Conservation (phyloP, 2,329 filamentous ascomycete species). For the Rosellinia necatrix region DNA sequence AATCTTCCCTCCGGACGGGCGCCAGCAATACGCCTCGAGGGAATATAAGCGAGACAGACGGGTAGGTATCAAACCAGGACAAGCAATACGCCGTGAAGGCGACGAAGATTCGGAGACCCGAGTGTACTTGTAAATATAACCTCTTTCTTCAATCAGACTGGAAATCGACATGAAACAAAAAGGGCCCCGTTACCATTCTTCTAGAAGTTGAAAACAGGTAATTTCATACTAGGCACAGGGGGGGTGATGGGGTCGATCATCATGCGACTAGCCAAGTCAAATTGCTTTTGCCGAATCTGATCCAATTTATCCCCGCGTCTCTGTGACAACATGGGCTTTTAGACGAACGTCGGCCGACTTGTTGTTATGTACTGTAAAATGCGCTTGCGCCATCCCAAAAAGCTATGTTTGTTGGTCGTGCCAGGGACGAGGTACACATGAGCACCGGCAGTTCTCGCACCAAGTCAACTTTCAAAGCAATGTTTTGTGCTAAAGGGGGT, state of each 20-base stretch:
- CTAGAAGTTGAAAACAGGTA: not conserved
- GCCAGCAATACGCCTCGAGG: too few species aligned
- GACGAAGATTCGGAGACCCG: too few species aligned
- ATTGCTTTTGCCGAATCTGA: conserved; percentile 21
- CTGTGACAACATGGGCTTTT: conserved; percentile 15
- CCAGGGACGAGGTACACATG: not conserved
- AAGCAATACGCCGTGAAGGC: too few species aligned
- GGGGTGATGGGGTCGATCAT: conserved; percentile 21
- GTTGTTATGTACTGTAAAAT: not conserved
- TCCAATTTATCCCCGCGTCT: conserved; percentile 20
- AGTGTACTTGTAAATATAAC: too few species aligned
- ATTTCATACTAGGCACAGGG: not conserved
- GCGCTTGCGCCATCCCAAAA: not conserved
- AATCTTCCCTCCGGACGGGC: too few species aligned
- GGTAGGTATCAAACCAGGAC: too few species aligned
- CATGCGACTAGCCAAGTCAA: conserved; percentile 6
- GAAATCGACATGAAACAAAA: conserved; percentile 3
- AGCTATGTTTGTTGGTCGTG: conserved; percentile 1
- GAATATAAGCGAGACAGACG: too few species aligned
- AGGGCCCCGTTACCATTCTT: not conserved
- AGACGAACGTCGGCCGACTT: not conserved
- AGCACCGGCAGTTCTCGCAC: conserved; percentile 6
- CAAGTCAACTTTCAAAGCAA: not conserved
- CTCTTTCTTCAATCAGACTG: too few species aligned
- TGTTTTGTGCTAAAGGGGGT: not conserved